phyloP scores from a whole-genome alignment of 306 rosid species.

The Fragaria nilgerrensis region DNA sequence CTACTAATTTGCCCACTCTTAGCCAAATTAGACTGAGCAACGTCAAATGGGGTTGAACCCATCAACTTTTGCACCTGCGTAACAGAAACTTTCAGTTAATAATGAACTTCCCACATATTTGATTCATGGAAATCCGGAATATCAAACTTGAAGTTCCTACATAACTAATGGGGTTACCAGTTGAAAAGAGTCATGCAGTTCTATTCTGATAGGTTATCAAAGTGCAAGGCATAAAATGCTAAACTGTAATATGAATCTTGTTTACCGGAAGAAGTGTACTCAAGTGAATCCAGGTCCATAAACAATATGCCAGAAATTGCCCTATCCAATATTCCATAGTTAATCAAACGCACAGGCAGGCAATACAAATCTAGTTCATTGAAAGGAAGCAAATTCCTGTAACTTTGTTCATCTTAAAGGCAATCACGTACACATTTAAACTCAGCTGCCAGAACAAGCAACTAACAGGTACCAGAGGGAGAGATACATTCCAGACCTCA shows the following conservation, averaged over 20 bases:
- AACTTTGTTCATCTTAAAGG: not conserved
- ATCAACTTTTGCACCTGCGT: slow-evolving; percentile 76
- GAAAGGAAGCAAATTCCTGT: not conserved
- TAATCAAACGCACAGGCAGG: not conserved
- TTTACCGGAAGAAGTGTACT: not conserved
- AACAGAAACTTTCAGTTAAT: not conserved
- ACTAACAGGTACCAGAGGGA: not conserved
- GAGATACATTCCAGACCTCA: not conserved
- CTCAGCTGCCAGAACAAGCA: not conserved
- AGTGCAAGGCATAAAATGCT: not conserved
- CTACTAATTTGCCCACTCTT: slow-evolving; percentile 81
- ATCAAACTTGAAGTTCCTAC: slow-evolving; percentile 2
- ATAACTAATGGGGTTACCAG: not conserved
- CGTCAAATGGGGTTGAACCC: slow-evolving; percentile 72
- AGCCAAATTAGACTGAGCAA: slow-evolving; percentile 85
- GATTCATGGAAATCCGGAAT: not conserved
- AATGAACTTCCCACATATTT: not conserved
- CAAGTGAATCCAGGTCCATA: not conserved
- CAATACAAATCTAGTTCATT: not conserved
- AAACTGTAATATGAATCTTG: not conserved
- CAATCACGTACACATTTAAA: not conserved
- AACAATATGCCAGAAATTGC: too few species aligned
- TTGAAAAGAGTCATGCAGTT: not conserved
- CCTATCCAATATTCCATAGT: not conserved
- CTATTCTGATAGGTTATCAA: not conserved